Evolutionary conservation across 352 stramenopile species (phyloP), one percentile per base, ranked within the genome.

Genomic region (Pythium rishiriense): DNA sequence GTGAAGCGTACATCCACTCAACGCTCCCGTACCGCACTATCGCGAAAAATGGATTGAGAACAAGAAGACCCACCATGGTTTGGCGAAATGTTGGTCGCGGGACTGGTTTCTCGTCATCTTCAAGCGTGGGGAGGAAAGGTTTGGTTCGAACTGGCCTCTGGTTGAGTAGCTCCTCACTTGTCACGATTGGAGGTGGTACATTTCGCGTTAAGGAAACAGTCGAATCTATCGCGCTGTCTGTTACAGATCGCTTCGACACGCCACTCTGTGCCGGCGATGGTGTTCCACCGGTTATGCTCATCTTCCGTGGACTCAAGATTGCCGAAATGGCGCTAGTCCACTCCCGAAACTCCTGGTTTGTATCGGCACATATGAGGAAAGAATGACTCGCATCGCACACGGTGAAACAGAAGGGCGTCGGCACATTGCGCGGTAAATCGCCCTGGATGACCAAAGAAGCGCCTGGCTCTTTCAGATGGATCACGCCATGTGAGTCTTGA

Each of bases 321-420:
- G 74, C 69, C 6, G 83, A 87, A 49, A 94, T 88, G 2, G 79
- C 80, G 46, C 77, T 79, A 1, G 85, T 94, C 85, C 85, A 94
- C 24, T 87, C 81, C 5, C 73, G 72, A 62, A 94, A 92, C 26
- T 94, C 83, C 14, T 76, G 62, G 47, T 84, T 86, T 8, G 82
- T 78, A 49, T 93, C 81, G 1, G 83, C 83, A 50, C 85, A 93
- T 11, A 92, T 70, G 19, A 82, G 70, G 45, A 91, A 62, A 21
- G 81, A 66, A 26, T 59, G 68, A 28, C 67, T 69, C n/a, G 71
- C 66, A 10, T 69, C 69, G 4, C 74, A 62, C 25, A 91, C 68
- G 10, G 77, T 88, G 63, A 94, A 94, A 64, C 85, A 94, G 68
- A 91, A 94, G 12, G 85, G 85, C 14, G 81, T 90, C 10, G 85